Percentiles rank a stretch among this genome's conserved stretches.
These are phyloP conservation scores for Oxytropis ochrocephala DNA, from an alignment of 306 rosid genomes.

Conservation along the genomic window DNA sequence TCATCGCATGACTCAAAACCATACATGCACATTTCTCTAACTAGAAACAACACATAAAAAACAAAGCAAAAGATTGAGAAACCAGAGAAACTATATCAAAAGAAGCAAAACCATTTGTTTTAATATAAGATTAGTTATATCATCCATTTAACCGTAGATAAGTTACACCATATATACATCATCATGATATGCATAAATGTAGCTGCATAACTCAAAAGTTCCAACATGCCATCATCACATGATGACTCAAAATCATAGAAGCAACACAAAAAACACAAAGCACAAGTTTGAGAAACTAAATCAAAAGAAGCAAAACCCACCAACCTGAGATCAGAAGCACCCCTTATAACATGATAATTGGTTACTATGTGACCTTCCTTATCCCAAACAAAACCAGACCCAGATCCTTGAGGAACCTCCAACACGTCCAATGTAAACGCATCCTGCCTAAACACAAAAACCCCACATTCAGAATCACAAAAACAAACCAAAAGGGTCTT, in stretches of 20 bases:
- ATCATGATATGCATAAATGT: background rate
- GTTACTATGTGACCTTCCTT: conserved; percentile 77
- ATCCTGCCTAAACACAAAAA: conserved; percentile 69
- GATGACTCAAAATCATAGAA: background rate
- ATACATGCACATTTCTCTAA: too few relatives aligned
- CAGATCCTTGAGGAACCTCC: conserved; percentile 98
- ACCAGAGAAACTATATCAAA: background rate
- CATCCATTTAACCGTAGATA: background rate
- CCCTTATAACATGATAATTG: conserved; percentile 94
- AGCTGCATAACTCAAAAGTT: background rate
- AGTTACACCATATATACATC: too few relatives aligned
- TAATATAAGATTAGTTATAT: background rate
- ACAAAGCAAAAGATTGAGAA: background rate
- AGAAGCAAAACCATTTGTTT: background rate
- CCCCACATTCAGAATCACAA: conserved; percentile 11
- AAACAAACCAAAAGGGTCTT: background rate
- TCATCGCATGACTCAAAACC: too few relatives aligned
- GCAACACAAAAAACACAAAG: background rate
- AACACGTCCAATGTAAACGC: conserved; percentile 88
- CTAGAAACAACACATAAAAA: background rate
- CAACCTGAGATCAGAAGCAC: conserved; percentile 98
- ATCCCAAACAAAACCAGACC: conserved; percentile 98
- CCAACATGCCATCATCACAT: background rate
- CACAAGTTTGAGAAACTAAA: background rate
- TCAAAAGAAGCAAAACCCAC: conserved; percentile 8